Evolutionary conservation across 2,329 filamentous ascomycete genomes (phyloP), one percentile per base, ranked within the genome.

Genomic region (Domatiomyces globalis): DNA sequence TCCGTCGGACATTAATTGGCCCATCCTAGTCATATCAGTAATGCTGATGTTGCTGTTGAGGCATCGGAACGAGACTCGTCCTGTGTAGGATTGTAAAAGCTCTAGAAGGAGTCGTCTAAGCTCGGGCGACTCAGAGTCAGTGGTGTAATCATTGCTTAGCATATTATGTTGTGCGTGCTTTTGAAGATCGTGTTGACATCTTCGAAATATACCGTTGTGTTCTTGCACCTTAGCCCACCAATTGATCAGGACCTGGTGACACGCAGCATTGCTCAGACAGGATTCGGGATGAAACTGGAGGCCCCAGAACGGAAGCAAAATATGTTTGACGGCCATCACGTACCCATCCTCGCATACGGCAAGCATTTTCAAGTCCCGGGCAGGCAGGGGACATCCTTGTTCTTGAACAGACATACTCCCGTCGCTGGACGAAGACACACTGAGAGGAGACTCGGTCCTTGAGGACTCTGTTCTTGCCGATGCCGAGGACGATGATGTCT

Each of bases 271-370:
- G 42, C 86, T 84, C 3, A 88, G 94, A 65, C 87, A 94, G 0
- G 87, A 94, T 66, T 95, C 88, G 0, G 88, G 88, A 62, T 95
- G 88, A 61, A 92, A 95, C 63, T 95, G 89, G 17, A 95, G 74
- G 0, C 85, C 89, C 82, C 85, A 94, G 56, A 90, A 85, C 0
- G 89, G 88, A 57, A 80, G 82, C 1, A 57, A 63, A 17, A 64
- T 68, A 64, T 94, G 87, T 56, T 74, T 78, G 15, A 83, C 79
- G 0, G 78, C 85, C 86, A 94, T 94, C n/a, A 92, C 75, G 56
- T 81, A 80, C 55, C 66, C 63, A 56, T 77, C 73, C 10, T 65
- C 60, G 33, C 67, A 70, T 81, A 83, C 86, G 0, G 83, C 81
- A 52, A 85, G 66, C 7, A 82, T 76, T 27, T 77, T 61, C 19